Evolutionary conservation across 73 alveolate genomes (phyloP).

Genomic region (Paramecium sexaurelia): DNA sequence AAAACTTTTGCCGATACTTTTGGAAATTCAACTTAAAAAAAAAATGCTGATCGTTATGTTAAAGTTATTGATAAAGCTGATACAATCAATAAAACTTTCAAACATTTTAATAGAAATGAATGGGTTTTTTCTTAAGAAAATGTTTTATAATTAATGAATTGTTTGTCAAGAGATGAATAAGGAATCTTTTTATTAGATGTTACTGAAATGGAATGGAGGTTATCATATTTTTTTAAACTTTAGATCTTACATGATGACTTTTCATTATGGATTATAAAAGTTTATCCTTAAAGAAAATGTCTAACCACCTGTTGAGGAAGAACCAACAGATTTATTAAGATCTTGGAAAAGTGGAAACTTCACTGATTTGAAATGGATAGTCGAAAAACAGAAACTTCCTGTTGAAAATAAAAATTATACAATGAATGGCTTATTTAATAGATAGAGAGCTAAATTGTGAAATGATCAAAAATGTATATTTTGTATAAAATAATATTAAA

Average conservation of each 20-base stretch:
- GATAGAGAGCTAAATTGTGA: not conserved
- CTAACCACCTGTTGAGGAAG: constrained; percentile 29
- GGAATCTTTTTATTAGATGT: constrained; percentile 38
- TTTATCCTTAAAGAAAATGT: constrained; percentile 48
- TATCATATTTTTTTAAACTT: not conserved
- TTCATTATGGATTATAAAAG: constrained; percentile 43
- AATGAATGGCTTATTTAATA: not conserved
- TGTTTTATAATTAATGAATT: not conserved
- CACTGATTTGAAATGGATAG: constrained; percentile 32
- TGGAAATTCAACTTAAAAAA: constrained; percentile 1
- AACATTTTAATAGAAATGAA: constrained; percentile 60
- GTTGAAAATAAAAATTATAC: not conserved
- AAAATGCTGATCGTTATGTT: constrained; percentile 31
- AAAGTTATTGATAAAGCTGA: constrained; percentile 54
- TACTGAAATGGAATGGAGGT: constrained; percentile 51
- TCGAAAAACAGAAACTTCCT: not conserved
- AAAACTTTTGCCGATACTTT: not conserved
- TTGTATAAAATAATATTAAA: not conserved
- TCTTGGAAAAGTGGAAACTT: constrained; percentile 53
- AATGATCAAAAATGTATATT: not conserved
- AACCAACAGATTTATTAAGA: constrained; percentile 44
- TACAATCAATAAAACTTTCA: constrained; percentile 25
- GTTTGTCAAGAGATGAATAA: constrained; percentile 27
- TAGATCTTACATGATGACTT: constrained; percentile 40
- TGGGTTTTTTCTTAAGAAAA: constrained; percentile 53